Percentiles rank a stretch among this genome's conserved stretches.
Conservation (phyloP, 225 moss, liverwort and hornwort species). For the Pseudisothecium myosuroides region DNA sequence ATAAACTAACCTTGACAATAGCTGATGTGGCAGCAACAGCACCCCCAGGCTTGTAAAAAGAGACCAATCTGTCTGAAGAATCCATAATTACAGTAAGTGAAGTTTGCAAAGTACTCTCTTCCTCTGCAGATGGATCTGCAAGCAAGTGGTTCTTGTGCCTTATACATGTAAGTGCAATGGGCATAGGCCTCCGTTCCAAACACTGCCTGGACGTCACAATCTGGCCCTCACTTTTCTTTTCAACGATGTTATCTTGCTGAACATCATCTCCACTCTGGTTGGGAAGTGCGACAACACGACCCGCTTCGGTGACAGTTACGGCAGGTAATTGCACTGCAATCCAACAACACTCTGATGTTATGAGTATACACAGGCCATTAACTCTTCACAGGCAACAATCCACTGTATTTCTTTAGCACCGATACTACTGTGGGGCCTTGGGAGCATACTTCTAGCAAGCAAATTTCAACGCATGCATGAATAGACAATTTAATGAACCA, state of each 20-base stretch:
- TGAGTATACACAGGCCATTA: not conserved
- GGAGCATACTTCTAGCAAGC: not conserved
- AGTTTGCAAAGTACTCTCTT: slow-evolving; percentile 70
- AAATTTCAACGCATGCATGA: not conserved
- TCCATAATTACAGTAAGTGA: slow-evolving; percentile 61
- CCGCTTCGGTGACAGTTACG: slow-evolving; percentile 61
- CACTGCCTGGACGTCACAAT: slow-evolving; percentile 37
- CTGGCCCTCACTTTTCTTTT: slow-evolving; percentile 14
- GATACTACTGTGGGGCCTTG: not conserved
- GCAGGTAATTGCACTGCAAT: slow-evolving; percentile 83
- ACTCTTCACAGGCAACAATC: not conserved
- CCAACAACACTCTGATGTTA: not conserved
- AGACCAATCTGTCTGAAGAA: slow-evolving; percentile 46
- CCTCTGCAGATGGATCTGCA: slow-evolving; percentile 86
- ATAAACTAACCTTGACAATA: slow-evolving; percentile 47
- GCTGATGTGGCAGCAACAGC: slow-evolving; percentile 53
- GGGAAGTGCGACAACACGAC: slow-evolving; percentile 47
- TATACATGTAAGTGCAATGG: slow-evolving; percentile 73
- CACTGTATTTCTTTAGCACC: not conserved
- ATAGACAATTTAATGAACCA: not conserved
- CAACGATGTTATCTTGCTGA: not conserved
- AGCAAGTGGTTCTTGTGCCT: slow-evolving; percentile 62
- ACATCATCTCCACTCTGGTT: slow-evolving; percentile 4
- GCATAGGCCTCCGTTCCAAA: slow-evolving; percentile 61
- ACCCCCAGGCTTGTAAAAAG: slow-evolving; percentile 92